A percentile compares a stretch with the other conserved stretches of the same genome.
These are phyloP conservation scores for Colletotrichum navitas DNA, from an alignment of 2,329 filamentous ascomycete species.

Conservation along the genomic window DNA sequence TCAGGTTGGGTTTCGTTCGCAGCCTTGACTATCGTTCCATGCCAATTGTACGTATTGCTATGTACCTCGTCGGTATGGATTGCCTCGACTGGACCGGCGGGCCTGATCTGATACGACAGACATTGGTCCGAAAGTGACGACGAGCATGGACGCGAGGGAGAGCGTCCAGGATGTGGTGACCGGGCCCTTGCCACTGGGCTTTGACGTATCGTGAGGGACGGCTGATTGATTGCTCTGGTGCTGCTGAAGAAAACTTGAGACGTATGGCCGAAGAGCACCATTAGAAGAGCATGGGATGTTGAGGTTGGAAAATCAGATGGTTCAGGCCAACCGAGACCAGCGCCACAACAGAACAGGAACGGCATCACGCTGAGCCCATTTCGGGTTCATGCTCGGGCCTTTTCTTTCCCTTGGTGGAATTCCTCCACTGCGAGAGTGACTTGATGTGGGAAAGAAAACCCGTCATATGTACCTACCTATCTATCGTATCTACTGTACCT, in stretches of 20 bases:
- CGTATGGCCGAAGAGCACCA: slow-evolving; percentile 33
- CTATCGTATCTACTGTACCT: too few relatives aligned
- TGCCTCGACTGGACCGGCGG: slow-evolving; percentile 23
- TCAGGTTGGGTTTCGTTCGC: slow-evolving; percentile 27
- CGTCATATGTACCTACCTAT: too few relatives aligned
- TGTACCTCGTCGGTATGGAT: neutral
- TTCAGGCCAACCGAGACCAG: slow-evolving; percentile 7
- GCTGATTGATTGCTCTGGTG: slow-evolving; percentile 1
- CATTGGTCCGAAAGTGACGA: slow-evolving; percentile 28
- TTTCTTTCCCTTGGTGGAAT: neutral
- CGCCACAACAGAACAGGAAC: slow-evolving; percentile 17
- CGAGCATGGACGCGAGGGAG: slow-evolving; percentile 23
- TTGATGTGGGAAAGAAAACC: neutral
- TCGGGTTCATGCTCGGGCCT: slow-evolving; percentile 1
- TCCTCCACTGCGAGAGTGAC: neutral
- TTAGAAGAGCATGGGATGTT: slow-evolving; percentile 28
- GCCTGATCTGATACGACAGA: slow-evolving; percentile 36
- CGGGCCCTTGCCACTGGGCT: neutral
- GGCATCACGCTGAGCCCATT: slow-evolving; percentile 27
- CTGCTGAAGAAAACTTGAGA: slow-evolving; percentile 25
- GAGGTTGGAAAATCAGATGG: slow-evolving; percentile 33
- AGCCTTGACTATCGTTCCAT: slow-evolving; percentile 10
- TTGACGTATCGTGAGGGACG: slow-evolving; percentile 5
- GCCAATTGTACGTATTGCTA: neutral
- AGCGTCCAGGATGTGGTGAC: neutral